Percentiles rank a stretch among this genome's conserved stretches.
These are phyloP conservation scores for Sanghuangporus weigelae DNA, from an alignment of 1,284 basidiomycete genomes.

Conservation along the genomic window DNA sequence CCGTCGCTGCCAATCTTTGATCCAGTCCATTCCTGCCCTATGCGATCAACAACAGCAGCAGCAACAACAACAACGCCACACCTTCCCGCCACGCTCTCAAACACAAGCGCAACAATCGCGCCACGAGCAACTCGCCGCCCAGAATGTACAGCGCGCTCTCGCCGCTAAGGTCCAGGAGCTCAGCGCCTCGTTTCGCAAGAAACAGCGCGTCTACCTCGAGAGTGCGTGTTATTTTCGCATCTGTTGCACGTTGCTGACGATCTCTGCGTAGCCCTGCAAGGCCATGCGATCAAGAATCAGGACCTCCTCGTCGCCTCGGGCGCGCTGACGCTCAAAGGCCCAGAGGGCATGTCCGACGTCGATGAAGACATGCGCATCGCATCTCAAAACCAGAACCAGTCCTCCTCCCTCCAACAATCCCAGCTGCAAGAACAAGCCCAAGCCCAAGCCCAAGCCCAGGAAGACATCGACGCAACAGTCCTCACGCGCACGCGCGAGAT, in stretches of 20 bases:
- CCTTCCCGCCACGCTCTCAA: slow-evolving; percentile 42
- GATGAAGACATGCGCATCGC: slow-evolving; percentile 82
- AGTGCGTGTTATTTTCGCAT: slow-evolving; percentile 53
- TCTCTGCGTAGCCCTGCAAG: slow-evolving; percentile 69
- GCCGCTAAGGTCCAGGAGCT: slow-evolving; percentile 94
- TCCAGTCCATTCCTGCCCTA: slow-evolving; percentile 62
- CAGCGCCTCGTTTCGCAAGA: slow-evolving; percentile 92
- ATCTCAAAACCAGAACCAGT: slow-evolving; percentile 24
- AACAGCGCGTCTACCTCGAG: slow-evolving; percentile 96
- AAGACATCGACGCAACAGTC: slow-evolving; percentile 37
- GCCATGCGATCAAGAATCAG: slow-evolving; percentile 92
- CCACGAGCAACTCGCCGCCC: slow-evolving; percentile 69
- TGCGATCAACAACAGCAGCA: slow-evolving; percentile 20
- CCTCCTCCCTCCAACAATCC: not conserved
- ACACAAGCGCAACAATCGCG: slow-evolving; percentile 28
- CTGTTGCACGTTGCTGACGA: slow-evolving; percentile 5
- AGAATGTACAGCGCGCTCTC: slow-evolving; percentile 95
- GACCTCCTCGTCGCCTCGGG: slow-evolving; percentile 85
- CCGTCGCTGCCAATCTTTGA: slow-evolving; percentile 73
- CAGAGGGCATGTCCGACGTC: slow-evolving; percentile 73
- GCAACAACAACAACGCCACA: slow-evolving; percentile 29
- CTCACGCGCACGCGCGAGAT: slow-evolving; percentile 75
- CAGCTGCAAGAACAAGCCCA: not conserved
- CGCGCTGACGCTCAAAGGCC: slow-evolving; percentile 73
- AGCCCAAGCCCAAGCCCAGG: not conserved